Percentiles rank a stretch among this genome's conserved stretches.
Conservation (phyloP, 2,329 filamentous ascomycete species). For the Aspergillus sp. region DNA sequence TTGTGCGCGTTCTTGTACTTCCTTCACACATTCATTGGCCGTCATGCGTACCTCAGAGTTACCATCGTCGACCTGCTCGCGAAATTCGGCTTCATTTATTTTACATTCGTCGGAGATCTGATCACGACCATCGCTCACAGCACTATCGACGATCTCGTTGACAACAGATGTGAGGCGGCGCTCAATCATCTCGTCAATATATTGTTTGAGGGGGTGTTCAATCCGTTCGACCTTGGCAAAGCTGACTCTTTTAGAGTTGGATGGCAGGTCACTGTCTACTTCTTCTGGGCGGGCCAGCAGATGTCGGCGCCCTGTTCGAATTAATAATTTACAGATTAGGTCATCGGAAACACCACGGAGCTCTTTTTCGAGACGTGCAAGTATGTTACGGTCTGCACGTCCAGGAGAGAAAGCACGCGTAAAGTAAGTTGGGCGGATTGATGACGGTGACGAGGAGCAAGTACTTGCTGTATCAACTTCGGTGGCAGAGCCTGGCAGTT, state of each 20-base stretch:
- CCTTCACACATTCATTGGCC: constrained; percentile 1
- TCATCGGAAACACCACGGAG: constrained; percentile 13
- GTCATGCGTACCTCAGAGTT: constrained; percentile 10
- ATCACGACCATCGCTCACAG: constrained; percentile 11
- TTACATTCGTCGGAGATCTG: constrained; percentile 11
- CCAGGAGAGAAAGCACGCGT: constrained; percentile 7
- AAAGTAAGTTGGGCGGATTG: constrained; percentile 8
- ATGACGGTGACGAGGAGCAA: no score
- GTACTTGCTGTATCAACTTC: constrained; percentile 12
- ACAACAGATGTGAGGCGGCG: no score
- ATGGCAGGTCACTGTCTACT: constrained; percentile 7
- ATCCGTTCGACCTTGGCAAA: background rate
- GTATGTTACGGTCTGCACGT: constrained; percentile 5
- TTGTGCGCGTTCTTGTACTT: no score
- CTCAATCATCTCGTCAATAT: no score
- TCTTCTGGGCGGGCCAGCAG: constrained; percentile 10
- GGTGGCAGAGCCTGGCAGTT: constrained; percentile 10
- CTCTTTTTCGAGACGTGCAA: constrained; percentile 9
- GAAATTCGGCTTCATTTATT: constrained; percentile 10
- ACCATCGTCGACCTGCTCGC: constrained; percentile 1
- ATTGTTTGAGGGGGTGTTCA: no score
- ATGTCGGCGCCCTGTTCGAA: constrained; percentile 11
- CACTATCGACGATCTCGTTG: constrained; percentile 8
- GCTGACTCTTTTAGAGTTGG: constrained; percentile 4
- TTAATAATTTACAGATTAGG: constrained; percentile 10